Conservation (phyloP, 176 grass and related monocot species). For the Musa schizocarpa region DNA sequence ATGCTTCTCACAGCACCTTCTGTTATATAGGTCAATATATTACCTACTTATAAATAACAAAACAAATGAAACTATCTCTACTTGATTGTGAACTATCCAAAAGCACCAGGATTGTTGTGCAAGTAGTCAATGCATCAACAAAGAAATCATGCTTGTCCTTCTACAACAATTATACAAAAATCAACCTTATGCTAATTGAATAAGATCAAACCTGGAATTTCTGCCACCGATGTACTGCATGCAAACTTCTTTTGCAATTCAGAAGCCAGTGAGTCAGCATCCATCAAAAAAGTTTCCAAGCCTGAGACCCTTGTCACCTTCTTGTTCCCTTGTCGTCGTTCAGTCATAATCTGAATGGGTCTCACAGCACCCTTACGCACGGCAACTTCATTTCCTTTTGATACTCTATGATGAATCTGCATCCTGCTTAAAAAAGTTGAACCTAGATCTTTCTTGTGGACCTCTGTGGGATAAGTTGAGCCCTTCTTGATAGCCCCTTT, state of each 20-base stretch:
- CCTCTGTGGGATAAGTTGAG: slow-evolving; percentile 53
- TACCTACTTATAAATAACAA: too few species aligned
- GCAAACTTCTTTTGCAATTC: slow-evolving; percentile 96
- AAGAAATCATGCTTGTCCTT: too few species aligned
- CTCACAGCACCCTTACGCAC: slow-evolving; percentile 70
- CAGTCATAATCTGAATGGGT: slow-evolving; percentile 85
- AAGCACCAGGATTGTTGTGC: too few species aligned
- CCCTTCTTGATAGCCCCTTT: slow-evolving; percentile 95
- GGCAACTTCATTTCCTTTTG: slow-evolving; percentile 53
- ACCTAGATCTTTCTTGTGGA: slow-evolving; percentile 82
- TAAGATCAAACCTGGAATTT: slow-evolving; percentile 57
- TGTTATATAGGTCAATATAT: too few species aligned
- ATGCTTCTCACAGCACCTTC: too few species aligned
- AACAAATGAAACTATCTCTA: too few species aligned
- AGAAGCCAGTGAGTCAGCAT: slow-evolving; percentile 63
- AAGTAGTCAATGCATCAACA: too few species aligned
- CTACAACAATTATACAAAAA: background rate
- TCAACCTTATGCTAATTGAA: background rate
- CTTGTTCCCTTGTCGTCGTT: slow-evolving; percentile 91
- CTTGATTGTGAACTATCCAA: too few species aligned
- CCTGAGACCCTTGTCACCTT: slow-evolving; percentile 83
- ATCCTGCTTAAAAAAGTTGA: slow-evolving; percentile 70
- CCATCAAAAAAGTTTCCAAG: slow-evolving; percentile 64
- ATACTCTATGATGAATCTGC: slow-evolving; percentile 71
- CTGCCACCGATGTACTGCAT: slow-evolving; percentile 79